These are phyloP conservation scores for Microsporum canis DNA, from an alignment of 2,329 filamentous ascomycete species.

Conservation along the genomic window DNA sequence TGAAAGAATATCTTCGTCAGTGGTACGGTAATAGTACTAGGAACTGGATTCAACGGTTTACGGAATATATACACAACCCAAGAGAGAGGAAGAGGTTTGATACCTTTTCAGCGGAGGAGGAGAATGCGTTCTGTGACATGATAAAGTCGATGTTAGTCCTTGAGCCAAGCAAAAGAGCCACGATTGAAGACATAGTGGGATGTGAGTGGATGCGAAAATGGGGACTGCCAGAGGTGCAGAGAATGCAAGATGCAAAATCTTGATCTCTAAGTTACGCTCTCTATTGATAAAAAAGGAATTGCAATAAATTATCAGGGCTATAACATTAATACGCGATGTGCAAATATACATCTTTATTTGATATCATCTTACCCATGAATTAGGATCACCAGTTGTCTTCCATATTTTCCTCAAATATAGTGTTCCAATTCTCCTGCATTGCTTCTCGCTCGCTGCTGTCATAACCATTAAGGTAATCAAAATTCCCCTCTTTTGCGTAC, in stretches of 20 bases:
- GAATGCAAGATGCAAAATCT: neutral
- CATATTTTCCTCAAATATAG: too few relatives aligned
- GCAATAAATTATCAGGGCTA: too few relatives aligned
- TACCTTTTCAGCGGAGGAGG: constrained; percentile 11
- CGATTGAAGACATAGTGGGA: constrained; percentile 13
- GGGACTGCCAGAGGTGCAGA: constrained; percentile 8
- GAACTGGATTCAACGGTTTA: constrained; percentile 1
- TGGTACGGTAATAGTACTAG: constrained; percentile 6
- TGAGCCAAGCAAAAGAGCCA: constrained; percentile 13
- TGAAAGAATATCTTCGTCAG: constrained; percentile 7
- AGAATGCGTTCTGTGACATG: constrained; percentile 14
- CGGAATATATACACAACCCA: constrained; percentile 8
- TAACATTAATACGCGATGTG: too few relatives aligned
- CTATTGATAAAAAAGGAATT: too few relatives aligned
- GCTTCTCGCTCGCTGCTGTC: too few relatives aligned
- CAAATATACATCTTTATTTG: too few relatives aligned
- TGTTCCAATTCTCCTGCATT: too few relatives aligned
- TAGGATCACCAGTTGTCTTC: too few relatives aligned
- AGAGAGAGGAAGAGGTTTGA: constrained; percentile 9
- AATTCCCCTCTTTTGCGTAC: too few relatives aligned
- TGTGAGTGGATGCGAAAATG: constrained; percentile 18
- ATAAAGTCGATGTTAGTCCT: constrained; percentile 16
- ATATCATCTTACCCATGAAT: too few relatives aligned
- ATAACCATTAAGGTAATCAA: too few relatives aligned
- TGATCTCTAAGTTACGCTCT: too few relatives aligned